These are phyloP conservation scores for Oryza australiensis DNA, from an alignment of 176 grass and related monocot genomes.

Conservation along the genomic window DNA sequence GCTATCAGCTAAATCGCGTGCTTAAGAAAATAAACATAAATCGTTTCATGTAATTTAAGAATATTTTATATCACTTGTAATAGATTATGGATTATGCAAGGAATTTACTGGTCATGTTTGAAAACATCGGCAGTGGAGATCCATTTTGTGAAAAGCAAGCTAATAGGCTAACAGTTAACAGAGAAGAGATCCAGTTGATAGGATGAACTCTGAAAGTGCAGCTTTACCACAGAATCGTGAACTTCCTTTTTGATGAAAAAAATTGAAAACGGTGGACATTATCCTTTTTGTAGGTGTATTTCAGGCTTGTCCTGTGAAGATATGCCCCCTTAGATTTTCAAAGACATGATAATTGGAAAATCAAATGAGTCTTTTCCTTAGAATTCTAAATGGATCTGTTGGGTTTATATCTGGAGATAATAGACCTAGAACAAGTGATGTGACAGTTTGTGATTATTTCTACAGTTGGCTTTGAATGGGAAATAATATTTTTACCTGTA, in stretches of 20 bases:
- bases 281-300: not conserved
- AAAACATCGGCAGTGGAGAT: too few relatives aligned
- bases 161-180: too few relatives aligned
- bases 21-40: too few relatives aligned
- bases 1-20: too few relatives aligned
- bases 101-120: too few relatives aligned
- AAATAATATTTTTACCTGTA: not conserved
- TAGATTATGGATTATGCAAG: too few relatives aligned
- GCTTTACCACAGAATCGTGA: not conserved
- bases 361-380: not conserved
- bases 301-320: not conserved
- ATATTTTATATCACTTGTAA: too few relatives aligned
- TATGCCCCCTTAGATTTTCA: not conserved
- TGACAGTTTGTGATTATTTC: not conserved
- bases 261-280: not conserved
- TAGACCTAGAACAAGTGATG: not conserved
- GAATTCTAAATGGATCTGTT: not conserved
- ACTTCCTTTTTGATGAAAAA: not conserved
- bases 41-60: too few relatives aligned
- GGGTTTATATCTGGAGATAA: not conserved
- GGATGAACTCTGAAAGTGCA: not conserved
- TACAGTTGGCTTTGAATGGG: not conserved
- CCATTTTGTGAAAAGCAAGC: too few relatives aligned
- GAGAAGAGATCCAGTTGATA: too few relatives aligned
- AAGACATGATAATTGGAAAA: not conserved